Percentiles rank a stretch among this genome's conserved stretches.
Evolutionary conservation across 2,329 filamentous ascomycete genomes (phyloP).

Genomic region (Tolypocladium paradoxum): DNA sequence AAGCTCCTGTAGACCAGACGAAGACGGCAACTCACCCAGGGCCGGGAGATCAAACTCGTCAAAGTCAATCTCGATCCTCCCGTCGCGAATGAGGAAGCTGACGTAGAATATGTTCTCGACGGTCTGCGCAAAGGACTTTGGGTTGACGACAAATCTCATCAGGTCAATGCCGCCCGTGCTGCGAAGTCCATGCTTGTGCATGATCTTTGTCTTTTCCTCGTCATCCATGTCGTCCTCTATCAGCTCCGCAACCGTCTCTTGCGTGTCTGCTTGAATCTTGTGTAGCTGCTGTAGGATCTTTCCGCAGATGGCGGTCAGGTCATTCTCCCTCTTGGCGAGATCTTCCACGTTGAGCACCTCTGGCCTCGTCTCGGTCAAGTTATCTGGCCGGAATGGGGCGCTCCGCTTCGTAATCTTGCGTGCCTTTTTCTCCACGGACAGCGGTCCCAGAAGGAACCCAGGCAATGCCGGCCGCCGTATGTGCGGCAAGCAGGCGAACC

Average conservation of each 20-base stretch:
- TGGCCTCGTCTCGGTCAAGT: constrained; percentile 61
- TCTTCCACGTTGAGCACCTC: constrained; percentile 68
- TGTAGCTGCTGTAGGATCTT: constrained; percentile 57
- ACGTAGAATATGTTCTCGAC: constrained; percentile 97
- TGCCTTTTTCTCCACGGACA: constrained; percentile 78
- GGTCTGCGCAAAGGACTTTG: constrained; percentile 81
- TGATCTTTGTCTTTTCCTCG: constrained; percentile 37
- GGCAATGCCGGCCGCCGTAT: constrained; percentile 66
- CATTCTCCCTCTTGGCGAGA: constrained; percentile 66
- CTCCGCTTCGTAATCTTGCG: constrained; percentile 61
- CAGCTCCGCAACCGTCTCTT: constrained; percentile 32
- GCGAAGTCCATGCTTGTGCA: constrained; percentile 56
- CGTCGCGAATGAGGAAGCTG: constrained; percentile 86
- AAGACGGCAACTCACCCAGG: constrained; percentile 50
- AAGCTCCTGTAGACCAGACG: not conserved
- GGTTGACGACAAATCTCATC: constrained; percentile 84
- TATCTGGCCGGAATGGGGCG: constrained; percentile 58
- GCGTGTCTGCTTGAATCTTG: constrained; percentile 33
- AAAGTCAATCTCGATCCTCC: constrained; percentile 60
- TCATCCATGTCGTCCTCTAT: constrained; percentile 36
- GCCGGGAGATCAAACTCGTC: constrained; percentile 70
- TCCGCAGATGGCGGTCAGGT: constrained; percentile 68
- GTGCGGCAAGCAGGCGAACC: constrained; percentile 61
- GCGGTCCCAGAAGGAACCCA: constrained; percentile 76
- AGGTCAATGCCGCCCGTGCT: constrained; percentile 63